phyloP scores from a whole-genome alignment of 1,139 yeast genomes.

The Kurtzmaniella quercitrusa region DNA sequence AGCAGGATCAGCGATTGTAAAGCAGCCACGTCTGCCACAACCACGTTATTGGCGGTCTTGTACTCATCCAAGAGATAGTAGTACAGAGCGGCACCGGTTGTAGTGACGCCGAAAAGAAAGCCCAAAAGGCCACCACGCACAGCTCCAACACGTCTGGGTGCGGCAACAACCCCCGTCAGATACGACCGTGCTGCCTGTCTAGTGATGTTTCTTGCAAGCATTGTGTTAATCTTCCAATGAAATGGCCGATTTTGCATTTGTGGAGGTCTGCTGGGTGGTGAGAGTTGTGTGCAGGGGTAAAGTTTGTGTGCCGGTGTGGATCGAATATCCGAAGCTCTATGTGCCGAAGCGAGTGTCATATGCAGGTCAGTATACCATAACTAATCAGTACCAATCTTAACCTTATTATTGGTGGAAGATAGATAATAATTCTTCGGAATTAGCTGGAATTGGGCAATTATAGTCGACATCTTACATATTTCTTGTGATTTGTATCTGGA shows the following conservation, averaged over 20 bases:
- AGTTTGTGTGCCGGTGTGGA: too few species aligned
- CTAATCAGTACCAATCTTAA: too few species aligned
- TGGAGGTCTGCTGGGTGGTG: background rate
- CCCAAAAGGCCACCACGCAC: slow-evolving; percentile 71
- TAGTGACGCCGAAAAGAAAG: slow-evolving; percentile 69
- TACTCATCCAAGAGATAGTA: slow-evolving; percentile 76
- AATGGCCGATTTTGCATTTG: background rate
- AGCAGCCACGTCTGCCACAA: slow-evolving; percentile 69
- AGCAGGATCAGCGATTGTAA: slow-evolving; percentile 64
- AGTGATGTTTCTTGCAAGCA: slow-evolving; percentile 17
- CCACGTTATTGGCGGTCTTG: slow-evolving; percentile 65
- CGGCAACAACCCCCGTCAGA: slow-evolving; percentile 18
- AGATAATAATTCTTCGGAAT: too few species aligned
- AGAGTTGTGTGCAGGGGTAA: background rate
- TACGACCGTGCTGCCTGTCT: slow-evolving; percentile 25
- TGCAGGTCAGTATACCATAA: too few species aligned
- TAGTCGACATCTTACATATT: too few species aligned
- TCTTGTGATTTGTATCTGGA: too few species aligned
- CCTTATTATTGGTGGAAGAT: too few species aligned
- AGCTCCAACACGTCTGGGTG: slow-evolving; percentile 46
- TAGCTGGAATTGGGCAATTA: too few species aligned
- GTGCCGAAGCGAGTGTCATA: too few species aligned
- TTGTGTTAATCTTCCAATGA: background rate
- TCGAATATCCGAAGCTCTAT: too few species aligned
- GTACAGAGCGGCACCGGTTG: slow-evolving; percentile 74